Evolutionary conservation across 805 yeast genomes (phyloP), one percentile per base, ranked within the genome.

Genomic region (Candida quercuum): DNA sequence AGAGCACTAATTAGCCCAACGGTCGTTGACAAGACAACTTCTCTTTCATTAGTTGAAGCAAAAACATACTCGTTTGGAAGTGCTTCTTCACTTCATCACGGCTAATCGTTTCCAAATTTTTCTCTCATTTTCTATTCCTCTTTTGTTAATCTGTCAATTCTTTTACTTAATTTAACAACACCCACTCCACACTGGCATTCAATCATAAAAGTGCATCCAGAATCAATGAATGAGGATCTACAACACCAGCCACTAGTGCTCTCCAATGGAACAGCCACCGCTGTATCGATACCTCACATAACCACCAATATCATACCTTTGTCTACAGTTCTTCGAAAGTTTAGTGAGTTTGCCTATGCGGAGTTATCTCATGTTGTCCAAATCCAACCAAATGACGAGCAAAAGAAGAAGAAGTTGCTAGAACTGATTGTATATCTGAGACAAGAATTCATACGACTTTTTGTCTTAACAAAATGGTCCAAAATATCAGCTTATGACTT

Each of bases 391-490:
- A 61, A 72, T 12, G 89, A 86, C 45, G 65, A 71, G 16, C 62
- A 65, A 5, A 78, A 85, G 45, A 91, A 91, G 63, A 74, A 76
- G 43, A 69, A 71, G 36, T 74, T 93, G 37, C 61, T 93, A 28
- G 76, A 81, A 24, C 61, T 83, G 39, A 67, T 93, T 17, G 82
- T 91, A 3, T 66, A 69, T 25, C 62, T 89, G 22, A 72, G 98
- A 40, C 88, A 86, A 52, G 93, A 89, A 51, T 87, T 82, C 54
- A 75, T 89, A 42, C 79, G 91, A 57, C 58, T 89, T 3, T 88
- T 86, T 49, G 96, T 95, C 3, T 62, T 93, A 28, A 75, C 83
- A 36, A 89, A 91, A 60, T 93, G 99, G 99, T 61, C 69, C 15
- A 76, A 88, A 4, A 72, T 76, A 11, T 81, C 78, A 24, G 71